A percentile compares a stretch with the other conserved stretches of the same genome.
Evolutionary conservation across 352 stramenopile genomes (phyloP).

Genomic region (Blastocystis sp.): DNA sequence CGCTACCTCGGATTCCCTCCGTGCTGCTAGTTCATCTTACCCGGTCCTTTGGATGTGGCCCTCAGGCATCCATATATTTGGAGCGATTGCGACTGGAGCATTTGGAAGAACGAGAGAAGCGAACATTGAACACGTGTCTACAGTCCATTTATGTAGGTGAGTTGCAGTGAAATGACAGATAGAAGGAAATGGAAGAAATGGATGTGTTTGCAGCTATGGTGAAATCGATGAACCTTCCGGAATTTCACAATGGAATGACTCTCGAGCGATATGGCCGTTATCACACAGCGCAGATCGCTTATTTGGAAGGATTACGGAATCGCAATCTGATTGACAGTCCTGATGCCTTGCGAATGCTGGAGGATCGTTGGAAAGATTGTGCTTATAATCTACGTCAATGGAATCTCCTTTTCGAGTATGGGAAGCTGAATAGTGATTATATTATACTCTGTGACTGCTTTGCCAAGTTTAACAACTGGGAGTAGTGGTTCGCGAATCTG

Average conservation of each 20-base stretch:
- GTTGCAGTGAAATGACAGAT: not conserved
- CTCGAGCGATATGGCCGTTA: not conserved
- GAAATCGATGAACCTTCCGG: not conserved
- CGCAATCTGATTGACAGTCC: not conserved
- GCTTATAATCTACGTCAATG: not conserved
- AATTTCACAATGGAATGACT: conserved; percentile 26
- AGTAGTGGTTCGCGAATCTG: not conserved
- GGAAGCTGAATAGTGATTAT: conserved; percentile 14
- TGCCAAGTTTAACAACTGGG: conserved; percentile 7
- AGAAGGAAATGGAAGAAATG: conserved; percentile 19
- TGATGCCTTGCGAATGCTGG: not conserved
- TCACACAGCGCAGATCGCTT: conserved; percentile 1
- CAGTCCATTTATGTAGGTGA: not conserved
- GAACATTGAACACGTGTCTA: not conserved
- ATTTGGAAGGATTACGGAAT: conserved; percentile 27
- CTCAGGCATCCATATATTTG: conserved; percentile 14
- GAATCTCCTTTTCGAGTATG: conserved; percentile 12
- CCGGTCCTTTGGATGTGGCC: not conserved
- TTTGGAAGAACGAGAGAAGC: not conserved
- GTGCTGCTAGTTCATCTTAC: not conserved
- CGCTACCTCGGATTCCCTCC: not conserved
- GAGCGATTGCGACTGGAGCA: not conserved
- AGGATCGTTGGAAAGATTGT: conserved; percentile 48
- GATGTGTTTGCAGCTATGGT: conserved; percentile 5
- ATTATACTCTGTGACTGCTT: conserved; percentile 2